Evolutionary conservation across 345 rosid genomes (phyloP).

Genomic region (Microcos paniculata): DNA sequence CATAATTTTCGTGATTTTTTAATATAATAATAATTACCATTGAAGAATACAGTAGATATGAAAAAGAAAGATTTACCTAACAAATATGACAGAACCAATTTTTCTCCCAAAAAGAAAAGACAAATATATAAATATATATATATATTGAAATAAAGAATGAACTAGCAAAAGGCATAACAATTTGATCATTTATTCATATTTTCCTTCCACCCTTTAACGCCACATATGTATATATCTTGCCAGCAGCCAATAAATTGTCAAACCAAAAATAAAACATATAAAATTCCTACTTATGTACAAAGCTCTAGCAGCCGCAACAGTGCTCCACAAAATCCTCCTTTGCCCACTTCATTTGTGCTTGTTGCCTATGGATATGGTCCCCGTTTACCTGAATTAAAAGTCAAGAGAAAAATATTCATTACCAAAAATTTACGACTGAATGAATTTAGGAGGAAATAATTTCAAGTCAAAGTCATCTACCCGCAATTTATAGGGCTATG

Average conservation of each 20-base stretch:
- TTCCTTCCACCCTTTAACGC: constrained; percentile 23
- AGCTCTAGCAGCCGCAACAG: constrained; percentile 28
- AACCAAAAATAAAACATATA: constrained; percentile 2
- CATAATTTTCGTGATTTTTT: no score
- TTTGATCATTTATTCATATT: constrained; percentile 27
- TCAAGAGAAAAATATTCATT: not conserved
- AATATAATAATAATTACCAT: no score
- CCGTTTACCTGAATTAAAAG: constrained; percentile 8
- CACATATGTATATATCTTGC: constrained; percentile 25
- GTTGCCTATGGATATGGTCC: not conserved
- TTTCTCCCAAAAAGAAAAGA: not conserved
- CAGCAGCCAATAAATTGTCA: constrained; percentile 17
- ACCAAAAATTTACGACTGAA: not conserved
- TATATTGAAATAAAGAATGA: not conserved
- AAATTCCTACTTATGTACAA: constrained; percentile 49
- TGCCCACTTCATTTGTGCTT: not conserved
- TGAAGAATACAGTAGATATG: no score
- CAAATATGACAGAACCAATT: no score
- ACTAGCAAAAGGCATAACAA: constrained; percentile 4
- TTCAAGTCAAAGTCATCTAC: not conserved
- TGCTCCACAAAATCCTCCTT: constrained; percentile 20
- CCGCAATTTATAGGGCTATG: not conserved
- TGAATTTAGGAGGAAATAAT: not conserved
- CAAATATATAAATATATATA: not conserved
- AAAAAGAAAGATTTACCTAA: no score